Percentiles rank a stretch among this genome's conserved stretches.
phyloP scores from a whole-genome alignment of 2,329 filamentous ascomycete species.

The Grosmannia serpens region DNA sequence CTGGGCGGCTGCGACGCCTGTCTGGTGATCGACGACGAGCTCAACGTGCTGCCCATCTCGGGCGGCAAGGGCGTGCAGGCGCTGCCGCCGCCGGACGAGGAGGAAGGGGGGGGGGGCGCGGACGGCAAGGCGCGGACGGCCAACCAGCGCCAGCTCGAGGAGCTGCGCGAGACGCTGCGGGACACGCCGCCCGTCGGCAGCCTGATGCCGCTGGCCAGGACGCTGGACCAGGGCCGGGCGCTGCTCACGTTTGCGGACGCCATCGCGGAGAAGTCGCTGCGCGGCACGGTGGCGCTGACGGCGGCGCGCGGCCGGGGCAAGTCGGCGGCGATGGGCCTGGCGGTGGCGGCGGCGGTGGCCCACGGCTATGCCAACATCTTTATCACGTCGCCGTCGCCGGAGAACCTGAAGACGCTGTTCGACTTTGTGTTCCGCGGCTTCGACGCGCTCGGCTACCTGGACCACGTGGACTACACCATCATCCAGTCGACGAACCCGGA shows the following conservation, averaged over 20 bases:
- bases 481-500: conserved; percentile 97
- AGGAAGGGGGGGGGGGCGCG: conserved; percentile 57
- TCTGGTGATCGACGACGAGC: conserved; percentile 90
- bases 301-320: conserved; percentile 93
- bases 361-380: conserved; percentile 99
- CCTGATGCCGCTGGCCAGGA: conserved; percentile 73
- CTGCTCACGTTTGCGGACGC: conserved; percentile 95
- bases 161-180: conserved; percentile 75
- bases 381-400: conserved; percentile 92
- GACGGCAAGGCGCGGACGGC: conserved; percentile 46
- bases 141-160: conserved; percentile 66
- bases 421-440: conserved; percentile 99
- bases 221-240: conserved; percentile 91
- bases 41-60: conserved; percentile 94
- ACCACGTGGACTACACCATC: conserved; percentile 95
- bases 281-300: conserved; percentile 86
- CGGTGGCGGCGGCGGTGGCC: conserved; percentile 85
- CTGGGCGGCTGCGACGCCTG: conserved; percentile 92
- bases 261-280: conserved; percentile 88
- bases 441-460: conserved; percentile 83
- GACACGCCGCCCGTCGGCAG: conserved; percentile 81
- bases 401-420: conserved; percentile 97
- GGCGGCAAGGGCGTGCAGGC: conserved; percentile 83
- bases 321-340: conserved; percentile 88
- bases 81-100: conserved; percentile 63